Percentiles rank a stretch among this genome's conserved stretches.
These are phyloP conservation scores for Rosa lucieae DNA, from an alignment of 306 rosid genomes.

Conservation along the genomic window DNA sequence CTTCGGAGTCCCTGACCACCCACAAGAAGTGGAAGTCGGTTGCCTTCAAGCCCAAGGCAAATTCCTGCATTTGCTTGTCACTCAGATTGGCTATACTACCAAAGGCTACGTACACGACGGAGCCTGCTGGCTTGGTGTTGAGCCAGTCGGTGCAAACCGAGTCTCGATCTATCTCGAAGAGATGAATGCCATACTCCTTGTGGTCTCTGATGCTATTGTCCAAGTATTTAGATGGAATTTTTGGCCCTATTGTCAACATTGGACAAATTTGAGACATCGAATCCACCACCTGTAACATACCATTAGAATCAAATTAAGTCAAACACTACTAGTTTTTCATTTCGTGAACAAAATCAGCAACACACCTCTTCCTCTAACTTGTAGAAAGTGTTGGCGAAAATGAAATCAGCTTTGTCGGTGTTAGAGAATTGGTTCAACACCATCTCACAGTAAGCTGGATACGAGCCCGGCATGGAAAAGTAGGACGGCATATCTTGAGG, in stretches of 20 bases:
- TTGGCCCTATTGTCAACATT: slow-evolving; percentile 57
- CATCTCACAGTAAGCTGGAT: slow-evolving; percentile 54
- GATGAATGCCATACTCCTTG: slow-evolving; percentile 41
- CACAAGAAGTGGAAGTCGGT: slow-evolving; percentile 47
- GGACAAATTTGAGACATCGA: slow-evolving; percentile 52
- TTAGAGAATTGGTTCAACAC: slow-evolving; percentile 53
- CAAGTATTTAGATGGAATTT: slow-evolving; percentile 48
- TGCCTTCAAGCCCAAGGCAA: slow-evolving; percentile 38
- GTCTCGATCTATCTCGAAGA: slow-evolving; percentile 23
- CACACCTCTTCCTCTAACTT: slow-evolving; percentile 57
- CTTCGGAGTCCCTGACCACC: slow-evolving; percentile 45
- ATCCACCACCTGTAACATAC: slow-evolving; percentile 39
- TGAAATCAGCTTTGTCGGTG: slow-evolving; percentile 43
- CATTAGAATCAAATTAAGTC: background rate
- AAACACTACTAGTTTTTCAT: background rate
- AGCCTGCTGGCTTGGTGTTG: slow-evolving; percentile 33
- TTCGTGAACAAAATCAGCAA: background rate
- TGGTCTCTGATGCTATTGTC: slow-evolving; percentile 44
- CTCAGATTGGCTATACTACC: slow-evolving; percentile 51
- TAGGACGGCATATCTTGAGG: slow-evolving; percentile 52
- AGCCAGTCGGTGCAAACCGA: slow-evolving; percentile 40
- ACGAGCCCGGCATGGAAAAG: slow-evolving; percentile 29
- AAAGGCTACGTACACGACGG: slow-evolving; percentile 53
- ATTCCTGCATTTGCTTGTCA: slow-evolving; percentile 48
- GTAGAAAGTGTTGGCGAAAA: slow-evolving; percentile 60